phyloP scores from a whole-genome alignment of 1,284 basidiomycete species.

The Cryptococcus sp. region DNA sequence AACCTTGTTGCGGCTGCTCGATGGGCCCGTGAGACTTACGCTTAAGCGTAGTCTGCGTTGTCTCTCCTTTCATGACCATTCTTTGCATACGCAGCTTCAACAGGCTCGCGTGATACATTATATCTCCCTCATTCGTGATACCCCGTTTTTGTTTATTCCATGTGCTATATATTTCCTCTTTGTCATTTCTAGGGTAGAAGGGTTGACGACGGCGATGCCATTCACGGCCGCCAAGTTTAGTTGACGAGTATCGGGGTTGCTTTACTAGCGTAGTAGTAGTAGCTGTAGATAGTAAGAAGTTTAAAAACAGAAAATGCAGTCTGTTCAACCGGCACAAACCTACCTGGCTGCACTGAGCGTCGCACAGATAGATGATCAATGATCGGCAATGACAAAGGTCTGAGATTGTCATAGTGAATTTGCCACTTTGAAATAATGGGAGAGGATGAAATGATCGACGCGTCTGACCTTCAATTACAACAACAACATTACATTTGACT shows the following conservation, averaged over 20 bases:
- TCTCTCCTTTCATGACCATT: background rate
- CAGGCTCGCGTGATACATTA: constrained; percentile 60
- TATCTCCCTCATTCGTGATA: constrained; percentile 27
- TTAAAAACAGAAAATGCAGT: constrained; percentile 43
- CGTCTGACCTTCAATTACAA: too few species aligned
- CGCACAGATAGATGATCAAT: background rate
- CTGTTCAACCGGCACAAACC: constrained; percentile 52
- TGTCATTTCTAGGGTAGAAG: constrained; percentile 4
- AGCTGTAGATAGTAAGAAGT: constrained; percentile 17
- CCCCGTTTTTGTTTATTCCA: constrained; percentile 12
- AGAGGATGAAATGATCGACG: too few species aligned
- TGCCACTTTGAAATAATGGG: too few species aligned
- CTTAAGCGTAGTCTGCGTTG: constrained; percentile 57
- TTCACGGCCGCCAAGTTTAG: too few species aligned
- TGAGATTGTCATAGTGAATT: too few species aligned
- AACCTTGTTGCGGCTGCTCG: constrained; percentile 88
- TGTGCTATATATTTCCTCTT: constrained; percentile 6
- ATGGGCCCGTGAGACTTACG: constrained; percentile 81
- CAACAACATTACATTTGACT: too few species aligned
- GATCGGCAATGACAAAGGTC: too few species aligned
- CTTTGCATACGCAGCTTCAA: constrained; percentile 67
- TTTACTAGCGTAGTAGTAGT: constrained; percentile 7
- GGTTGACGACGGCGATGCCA: too few species aligned
- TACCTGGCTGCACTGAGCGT: background rate
- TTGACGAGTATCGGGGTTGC: constrained; percentile 4